A percentile compares a stretch with the other conserved stretches of the same genome.
phyloP scores from a whole-genome alignment of 129 eudicot species.

The Pseudognaphalium luteoalbum region DNA sequence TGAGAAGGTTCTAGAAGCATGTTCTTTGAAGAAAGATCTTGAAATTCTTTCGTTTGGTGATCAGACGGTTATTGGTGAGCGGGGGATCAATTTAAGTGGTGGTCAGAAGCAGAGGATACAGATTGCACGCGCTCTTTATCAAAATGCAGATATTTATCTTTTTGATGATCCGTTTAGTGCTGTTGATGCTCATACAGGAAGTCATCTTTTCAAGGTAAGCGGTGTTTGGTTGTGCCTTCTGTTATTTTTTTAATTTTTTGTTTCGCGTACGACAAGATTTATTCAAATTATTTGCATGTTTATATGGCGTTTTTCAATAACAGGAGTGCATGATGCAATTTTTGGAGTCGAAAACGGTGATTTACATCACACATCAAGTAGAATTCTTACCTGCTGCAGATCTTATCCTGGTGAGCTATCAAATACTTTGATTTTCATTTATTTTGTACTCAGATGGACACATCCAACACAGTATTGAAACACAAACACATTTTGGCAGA shows the following conservation, averaged over 20 bases:
- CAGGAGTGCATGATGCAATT: constrained; percentile 39
- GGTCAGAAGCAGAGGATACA: constrained; percentile 55
- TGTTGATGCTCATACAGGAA: constrained; percentile 62
- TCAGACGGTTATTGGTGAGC: constrained; percentile 42
- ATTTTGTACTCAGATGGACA: too few relatives aligned
- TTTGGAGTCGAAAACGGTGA: constrained; percentile 35
- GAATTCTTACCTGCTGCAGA: constrained; percentile 44
- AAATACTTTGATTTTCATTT: neutral
- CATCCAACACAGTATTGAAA: too few relatives aligned
- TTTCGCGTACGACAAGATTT: too few relatives aligned
- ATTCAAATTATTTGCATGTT: neutral
- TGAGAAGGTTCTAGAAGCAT: constrained; percentile 37
- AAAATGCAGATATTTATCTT: constrained; percentile 47
- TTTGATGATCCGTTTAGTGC: constrained; percentile 59
- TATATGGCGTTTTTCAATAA: neutral
- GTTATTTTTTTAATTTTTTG: too few relatives aligned
- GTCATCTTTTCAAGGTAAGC: constrained; percentile 44
- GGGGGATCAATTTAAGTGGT: constrained; percentile 47
- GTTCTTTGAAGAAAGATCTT: constrained; percentile 48
- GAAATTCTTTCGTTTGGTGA: constrained; percentile 43
- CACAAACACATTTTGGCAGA: too few relatives aligned
- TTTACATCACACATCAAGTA: constrained; percentile 45
- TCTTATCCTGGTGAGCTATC: constrained; percentile 36
- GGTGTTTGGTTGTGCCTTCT: too few relatives aligned
- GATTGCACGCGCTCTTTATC: constrained; percentile 53